phyloP scores from a whole-genome alignment of 352 stramenopile species.

The Phytopythium delawarense region DNA sequence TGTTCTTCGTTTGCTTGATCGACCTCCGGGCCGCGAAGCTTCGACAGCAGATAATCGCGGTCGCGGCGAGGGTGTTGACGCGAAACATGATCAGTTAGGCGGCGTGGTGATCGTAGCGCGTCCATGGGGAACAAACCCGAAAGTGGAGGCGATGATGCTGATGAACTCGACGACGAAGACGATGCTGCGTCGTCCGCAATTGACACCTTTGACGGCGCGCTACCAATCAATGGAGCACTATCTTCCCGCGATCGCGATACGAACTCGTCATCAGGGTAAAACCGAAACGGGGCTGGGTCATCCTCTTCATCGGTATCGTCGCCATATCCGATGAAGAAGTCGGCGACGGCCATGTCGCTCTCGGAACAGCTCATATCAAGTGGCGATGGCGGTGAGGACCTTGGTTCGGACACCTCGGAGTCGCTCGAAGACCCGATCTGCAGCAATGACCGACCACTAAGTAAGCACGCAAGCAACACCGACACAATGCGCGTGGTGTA shows the following conservation, averaged over 20 bases:
- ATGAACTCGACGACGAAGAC: background rate
- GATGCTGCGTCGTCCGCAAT: background rate
- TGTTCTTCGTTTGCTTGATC: background rate
- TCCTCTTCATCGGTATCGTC: conserved; percentile 9
- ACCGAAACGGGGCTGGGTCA: background rate
- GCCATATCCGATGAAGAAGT: conserved; percentile 4
- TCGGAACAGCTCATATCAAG: background rate
- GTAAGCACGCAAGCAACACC: background rate
- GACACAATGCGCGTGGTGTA: conserved; percentile 5
- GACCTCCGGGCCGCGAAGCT: background rate
- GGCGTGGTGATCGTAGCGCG: background rate
- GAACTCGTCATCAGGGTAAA: background rate
- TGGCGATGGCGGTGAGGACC: background rate
- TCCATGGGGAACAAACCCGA: background rate
- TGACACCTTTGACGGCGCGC: background rate
- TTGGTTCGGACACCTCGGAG: background rate
- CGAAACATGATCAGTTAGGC: background rate
- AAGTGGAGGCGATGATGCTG: background rate
- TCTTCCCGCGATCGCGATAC: conserved; percentile 1
- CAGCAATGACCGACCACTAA: background rate
- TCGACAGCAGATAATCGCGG: background rate
- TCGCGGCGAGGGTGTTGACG: background rate
- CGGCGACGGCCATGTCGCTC: background rate
- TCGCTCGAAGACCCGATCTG: background rate
- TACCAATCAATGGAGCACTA: background rate